Base-by-base conservation (phyloP, 179 eudicot species). In the Actinidia polygama region DNA sequence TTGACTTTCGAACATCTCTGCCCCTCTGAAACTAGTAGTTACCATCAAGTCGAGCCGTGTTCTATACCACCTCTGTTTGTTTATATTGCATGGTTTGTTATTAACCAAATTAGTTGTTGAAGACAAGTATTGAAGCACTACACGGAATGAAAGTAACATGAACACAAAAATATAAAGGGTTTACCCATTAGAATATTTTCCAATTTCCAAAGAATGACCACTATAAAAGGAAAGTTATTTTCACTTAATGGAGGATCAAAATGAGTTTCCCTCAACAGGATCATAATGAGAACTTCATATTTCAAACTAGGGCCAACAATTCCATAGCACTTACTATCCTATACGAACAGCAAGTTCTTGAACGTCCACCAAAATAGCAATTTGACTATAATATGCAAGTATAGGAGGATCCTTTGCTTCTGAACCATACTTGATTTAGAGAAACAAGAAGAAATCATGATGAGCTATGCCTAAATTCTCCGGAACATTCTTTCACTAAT, bases 331-430 rank as follows among this genome's bases (percentile, higher is more conserved):
- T 2, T 14, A 67, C 19, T 30, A 30, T 40, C 19, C 72, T 66
- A 40, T 44, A 66, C 30, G 71, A 26, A 40, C 30, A 3, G 36
- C 36, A 12, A 66, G 71, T 26, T 11, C 1, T 30, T 11, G 44
- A 44, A 66, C 21, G 46, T 66, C 40, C 71, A 40, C 46, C 12
- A 5, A 30, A 66, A 66, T 66, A 44, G n/a, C 73, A 14, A 68
- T 15, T 49, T 72, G 54, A 72, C 75, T 49, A 72, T n/a, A n/a
- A 49, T 47, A 24, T 72, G 75, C 75, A n/a, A 18, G 24, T 47
- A 46, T n/a, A n/a, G 18, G 36, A 21, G 19, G 12, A 40, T 71
- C 75, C 14, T 46, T 11, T 71, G 14, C 47, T 71, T 46, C 24
- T 36, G 73, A 46, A 46, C 10, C 54, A 71, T 24, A 18, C 21